Conservation (phyloP, 2,329 filamentous ascomycete genomes). For the Colletotrichum siamense region DNA sequence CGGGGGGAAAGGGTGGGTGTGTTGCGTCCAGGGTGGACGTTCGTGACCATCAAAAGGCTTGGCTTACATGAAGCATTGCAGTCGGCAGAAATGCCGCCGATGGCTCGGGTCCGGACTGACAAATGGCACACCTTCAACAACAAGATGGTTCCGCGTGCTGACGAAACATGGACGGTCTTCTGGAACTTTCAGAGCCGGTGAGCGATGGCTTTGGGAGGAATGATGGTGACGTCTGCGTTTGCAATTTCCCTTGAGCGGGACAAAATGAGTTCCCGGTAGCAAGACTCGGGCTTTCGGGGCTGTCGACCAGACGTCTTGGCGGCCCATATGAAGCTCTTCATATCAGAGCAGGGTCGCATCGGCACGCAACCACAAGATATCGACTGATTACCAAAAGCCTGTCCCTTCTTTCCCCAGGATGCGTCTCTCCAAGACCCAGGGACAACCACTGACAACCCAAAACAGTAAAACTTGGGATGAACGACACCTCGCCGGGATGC, state of each 20-base stretch:
- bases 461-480: neutral
- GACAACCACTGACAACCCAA: neutral
- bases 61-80: neutral
- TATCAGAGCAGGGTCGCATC: neutral
- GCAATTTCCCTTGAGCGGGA: fast-evolving
- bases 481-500: neutral
- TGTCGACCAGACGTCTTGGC: neutral
- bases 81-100: neutral
- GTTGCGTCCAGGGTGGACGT: neutral
- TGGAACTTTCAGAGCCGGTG: neutral
- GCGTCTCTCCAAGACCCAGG: neutral
- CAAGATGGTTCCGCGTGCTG: neutral
- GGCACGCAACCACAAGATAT: neutral
- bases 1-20: neutral
- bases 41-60: neutral
- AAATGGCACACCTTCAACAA: neutral
- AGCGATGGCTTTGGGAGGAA: no score
- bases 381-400: neutral
- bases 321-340: neutral
- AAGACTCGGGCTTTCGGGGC: neutral
- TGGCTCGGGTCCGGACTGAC: neutral
- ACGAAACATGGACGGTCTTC: neutral
- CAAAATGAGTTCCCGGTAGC: neutral
- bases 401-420: neutral
- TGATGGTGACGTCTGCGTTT: neutral